These are phyloP conservation scores for Nicotiana noctiflora DNA, from an alignment of 257 asterid genomes.

Conservation along the genomic window DNA sequence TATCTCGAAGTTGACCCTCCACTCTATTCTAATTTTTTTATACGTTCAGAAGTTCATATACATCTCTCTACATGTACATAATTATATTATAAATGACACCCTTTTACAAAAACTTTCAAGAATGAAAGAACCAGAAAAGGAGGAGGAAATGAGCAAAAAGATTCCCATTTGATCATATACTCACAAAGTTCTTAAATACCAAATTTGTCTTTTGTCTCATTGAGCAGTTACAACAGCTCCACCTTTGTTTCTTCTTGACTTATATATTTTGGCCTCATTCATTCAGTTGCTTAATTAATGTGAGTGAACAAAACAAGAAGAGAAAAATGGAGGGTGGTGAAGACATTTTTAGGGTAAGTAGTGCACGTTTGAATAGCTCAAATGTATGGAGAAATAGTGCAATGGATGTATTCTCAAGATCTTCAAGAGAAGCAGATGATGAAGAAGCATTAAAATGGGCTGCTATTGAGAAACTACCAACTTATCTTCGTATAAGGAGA, in stretches of 20 bases:
- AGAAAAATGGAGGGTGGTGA: conserved; percentile 50
- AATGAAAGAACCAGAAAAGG: conserved; percentile 16
- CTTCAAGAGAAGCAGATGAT: conserved; percentile 54
- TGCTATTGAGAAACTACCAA: conserved; percentile 74
- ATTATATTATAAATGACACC: background rate
- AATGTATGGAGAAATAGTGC: conserved; percentile 72
- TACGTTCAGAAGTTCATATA: background rate
- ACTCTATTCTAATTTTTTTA: background rate
- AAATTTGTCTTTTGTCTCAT: background rate
- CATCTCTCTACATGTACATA: background rate
- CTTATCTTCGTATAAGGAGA: conserved; percentile 55
- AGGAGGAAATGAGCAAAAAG: conserved; percentile 1
- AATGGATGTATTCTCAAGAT: conserved; percentile 52
- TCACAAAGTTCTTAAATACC: background rate
- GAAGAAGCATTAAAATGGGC: conserved; percentile 95
- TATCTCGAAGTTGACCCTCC: conserved; percentile 10
- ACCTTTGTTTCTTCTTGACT: background rate
- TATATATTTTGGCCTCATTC: too few species aligned
- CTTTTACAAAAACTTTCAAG: conserved; percentile 11
- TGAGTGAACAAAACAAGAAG: background rate
- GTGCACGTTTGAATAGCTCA: conserved; percentile 61
- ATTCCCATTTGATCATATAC: background rate
- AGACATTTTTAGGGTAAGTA: conserved; percentile 32
- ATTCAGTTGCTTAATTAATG: background rate
- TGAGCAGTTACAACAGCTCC: background rate